Conservation (phyloP, 2,329 filamentous ascomycete genomes). For the Fusarium aywerte region DNA sequence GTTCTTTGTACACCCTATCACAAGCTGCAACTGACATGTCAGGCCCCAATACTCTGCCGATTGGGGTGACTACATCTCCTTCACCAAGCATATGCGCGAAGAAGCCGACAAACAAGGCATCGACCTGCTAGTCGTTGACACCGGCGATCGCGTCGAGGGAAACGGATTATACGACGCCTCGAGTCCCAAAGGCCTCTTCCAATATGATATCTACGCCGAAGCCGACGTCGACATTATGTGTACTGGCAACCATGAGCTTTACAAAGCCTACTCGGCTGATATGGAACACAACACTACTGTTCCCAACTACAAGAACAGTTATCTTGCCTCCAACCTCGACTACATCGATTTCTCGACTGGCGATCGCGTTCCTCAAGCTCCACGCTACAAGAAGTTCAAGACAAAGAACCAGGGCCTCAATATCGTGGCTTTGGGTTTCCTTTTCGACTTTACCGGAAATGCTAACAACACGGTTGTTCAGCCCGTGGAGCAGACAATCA, state of each 20-base stretch:
- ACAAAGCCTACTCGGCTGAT: constrained; percentile 80
- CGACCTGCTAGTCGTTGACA: constrained; percentile 94
- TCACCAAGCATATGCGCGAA: constrained; percentile 82
- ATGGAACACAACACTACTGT: constrained; percentile 84
- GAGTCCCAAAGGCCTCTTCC: constrained; percentile 85
- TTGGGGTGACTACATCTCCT: constrained; percentile 98
- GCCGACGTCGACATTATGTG: constrained; percentile 87
- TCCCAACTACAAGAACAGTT: constrained; percentile 81
- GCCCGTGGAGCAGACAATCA: constrained; percentile 80
- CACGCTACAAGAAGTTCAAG: constrained; percentile 86
- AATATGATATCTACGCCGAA: constrained; percentile 85
- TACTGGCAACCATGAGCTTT: constrained; percentile 95
- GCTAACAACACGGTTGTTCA: constrained; percentile 90
- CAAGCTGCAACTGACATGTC: constrained; percentile 14
- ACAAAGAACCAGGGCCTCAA: constrained; percentile 89
- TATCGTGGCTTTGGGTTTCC: constrained; percentile 89
- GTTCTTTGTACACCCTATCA: constrained; percentile 26
- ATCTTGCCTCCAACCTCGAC: constrained; percentile 92
- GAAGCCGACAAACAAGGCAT: constrained; percentile 81
- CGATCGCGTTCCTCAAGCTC: constrained; percentile 78
- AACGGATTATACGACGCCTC: constrained; percentile 96
- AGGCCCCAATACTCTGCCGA: constrained; percentile 93
- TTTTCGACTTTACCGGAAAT: constrained; percentile 93
- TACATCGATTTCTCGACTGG: constrained; percentile 80
- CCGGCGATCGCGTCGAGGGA: constrained; percentile 91